A percentile compares a stretch with the other conserved stretches of the same genome.
phyloP scores from a whole-genome alignment of 768 basidiomycete genomes.

The Flagelloscypha sp. region DNA sequence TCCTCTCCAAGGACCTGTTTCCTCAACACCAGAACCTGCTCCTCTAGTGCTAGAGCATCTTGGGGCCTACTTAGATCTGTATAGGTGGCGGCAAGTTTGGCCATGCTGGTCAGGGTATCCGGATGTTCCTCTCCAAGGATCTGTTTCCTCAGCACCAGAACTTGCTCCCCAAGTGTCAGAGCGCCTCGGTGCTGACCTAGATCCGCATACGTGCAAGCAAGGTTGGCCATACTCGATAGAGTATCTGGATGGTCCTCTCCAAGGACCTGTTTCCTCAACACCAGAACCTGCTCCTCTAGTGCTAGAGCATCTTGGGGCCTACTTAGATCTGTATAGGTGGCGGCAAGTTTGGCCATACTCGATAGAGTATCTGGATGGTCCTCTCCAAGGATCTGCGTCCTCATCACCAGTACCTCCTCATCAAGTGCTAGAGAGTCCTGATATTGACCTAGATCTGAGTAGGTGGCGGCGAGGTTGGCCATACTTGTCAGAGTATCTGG shows the following conservation, averaged over 20 bases:
- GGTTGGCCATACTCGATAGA: constrained; percentile 3
- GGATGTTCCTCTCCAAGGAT: constrained; percentile 6
- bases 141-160: constrained; percentile 1
- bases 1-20: constrained; percentile 2
- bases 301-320: constrained; percentile 2
- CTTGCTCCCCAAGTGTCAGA: background rate
- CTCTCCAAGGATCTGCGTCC: constrained; percentile 2
- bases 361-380: constrained; percentile 6
- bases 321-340: constrained; percentile 4
- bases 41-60: constrained; percentile 2
- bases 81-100: constrained; percentile 8
- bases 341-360: constrained; percentile 7
- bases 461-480: constrained; percentile 7
- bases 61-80: constrained; percentile 1
- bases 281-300: constrained; percentile 2
- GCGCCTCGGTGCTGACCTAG: constrained; percentile 4
- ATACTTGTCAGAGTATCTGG: constrained; percentile 6
- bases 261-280: background rate
- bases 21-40: background rate
- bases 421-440: too few relatives aligned
- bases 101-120: constrained; percentile 6
- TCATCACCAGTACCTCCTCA: background rate
- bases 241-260: constrained; percentile 9
- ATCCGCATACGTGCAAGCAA: constrained; percentile 6
- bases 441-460: too few relatives aligned